These are phyloP conservation scores for Mortierella sp. DNA, from an alignment of 371 early-diverging fungal genomes.

Conservation along the genomic window DNA sequence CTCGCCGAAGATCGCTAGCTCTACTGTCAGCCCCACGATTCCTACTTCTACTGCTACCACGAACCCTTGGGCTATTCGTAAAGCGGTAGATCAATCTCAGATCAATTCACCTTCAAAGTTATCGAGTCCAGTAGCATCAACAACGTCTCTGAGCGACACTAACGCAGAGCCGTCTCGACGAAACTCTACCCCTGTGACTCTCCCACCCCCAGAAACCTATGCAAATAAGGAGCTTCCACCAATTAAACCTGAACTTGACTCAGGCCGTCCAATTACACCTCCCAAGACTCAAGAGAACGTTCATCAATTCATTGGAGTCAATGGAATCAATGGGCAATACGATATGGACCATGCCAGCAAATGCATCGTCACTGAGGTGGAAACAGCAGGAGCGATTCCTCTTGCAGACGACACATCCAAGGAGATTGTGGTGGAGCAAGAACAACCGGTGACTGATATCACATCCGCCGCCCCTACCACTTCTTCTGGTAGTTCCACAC, in stretches of 20 bases:
- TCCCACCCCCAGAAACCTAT: constrained; percentile 17
- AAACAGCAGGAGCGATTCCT: constrained; percentile 11
- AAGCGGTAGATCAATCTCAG: constrained; percentile 18
- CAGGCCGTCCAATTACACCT: not conserved
- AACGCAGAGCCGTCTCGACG: not conserved
- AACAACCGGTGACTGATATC: not conserved
- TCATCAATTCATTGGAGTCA: not conserved
- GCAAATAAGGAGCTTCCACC: constrained; percentile 45
- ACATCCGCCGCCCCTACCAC: not conserved
- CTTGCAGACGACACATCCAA: constrained; percentile 20
- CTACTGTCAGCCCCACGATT: not conserved
- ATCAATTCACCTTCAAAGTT: constrained; percentile 19
- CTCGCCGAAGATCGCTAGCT: constrained; percentile 9
- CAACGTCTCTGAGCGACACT: not conserved
- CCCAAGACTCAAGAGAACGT: not conserved
- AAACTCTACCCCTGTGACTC: not conserved
- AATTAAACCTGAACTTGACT: constrained; percentile 5
- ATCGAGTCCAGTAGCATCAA: not conserved
- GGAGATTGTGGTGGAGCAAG: constrained; percentile 15
- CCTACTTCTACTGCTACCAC: constrained; percentile 6
- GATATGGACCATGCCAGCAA: constrained; percentile 38
- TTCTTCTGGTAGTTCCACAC: not conserved
- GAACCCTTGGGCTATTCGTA: constrained; percentile 30
- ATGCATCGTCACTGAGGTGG: constrained; percentile 34
- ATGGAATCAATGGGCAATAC: not conserved